phyloP scores from a whole-genome alignment of 805 yeast genomes.

The Cyberlindnera meyerae region DNA sequence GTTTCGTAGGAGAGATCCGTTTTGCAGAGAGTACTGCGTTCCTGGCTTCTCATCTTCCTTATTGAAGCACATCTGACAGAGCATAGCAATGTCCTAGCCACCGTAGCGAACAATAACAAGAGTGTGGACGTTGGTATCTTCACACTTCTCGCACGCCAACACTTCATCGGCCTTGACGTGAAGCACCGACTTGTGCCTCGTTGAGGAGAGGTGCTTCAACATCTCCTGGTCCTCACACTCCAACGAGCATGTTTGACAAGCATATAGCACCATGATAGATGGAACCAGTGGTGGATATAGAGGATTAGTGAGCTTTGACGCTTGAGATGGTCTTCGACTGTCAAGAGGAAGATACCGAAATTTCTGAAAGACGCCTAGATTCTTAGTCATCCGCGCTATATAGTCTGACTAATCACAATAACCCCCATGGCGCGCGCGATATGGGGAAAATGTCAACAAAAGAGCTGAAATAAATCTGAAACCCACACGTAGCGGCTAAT shows the following conservation, averaged over 20 bases:
- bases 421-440: too few species aligned
- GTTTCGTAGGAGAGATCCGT: slow-evolving; percentile 50
- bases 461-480: too few species aligned
- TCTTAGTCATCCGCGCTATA: too few species aligned
- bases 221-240: slow-evolving; percentile 34
- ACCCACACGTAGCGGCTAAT: too few species aligned
- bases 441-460: too few species aligned
- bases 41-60: slow-evolving; percentile 42
- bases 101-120: slow-evolving; percentile 48
- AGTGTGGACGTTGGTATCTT: slow-evolving; percentile 48
- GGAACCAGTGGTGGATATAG: too few species aligned
- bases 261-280: slow-evolving; percentile 26
- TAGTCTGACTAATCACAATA: too few species aligned
- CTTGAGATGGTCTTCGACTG: too few species aligned
- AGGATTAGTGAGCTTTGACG: too few species aligned
- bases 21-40: slow-evolving; percentile 45
- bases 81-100: slow-evolving; percentile 47
- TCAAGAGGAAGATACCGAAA: too few species aligned
- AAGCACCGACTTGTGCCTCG: slow-evolving; percentile 47
- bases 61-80: slow-evolving; percentile 42
- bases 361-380: too few species aligned
- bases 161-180: slow-evolving; percentile 34
- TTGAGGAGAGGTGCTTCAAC: slow-evolving; percentile 46
- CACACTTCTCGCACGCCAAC: slow-evolving; percentile 53
- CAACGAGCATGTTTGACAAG: slow-evolving; percentile 44